Base-by-base conservation (phyloP, 2,329 filamentous ascomycete species). In the Ophiocordyceps australis region DNA sequence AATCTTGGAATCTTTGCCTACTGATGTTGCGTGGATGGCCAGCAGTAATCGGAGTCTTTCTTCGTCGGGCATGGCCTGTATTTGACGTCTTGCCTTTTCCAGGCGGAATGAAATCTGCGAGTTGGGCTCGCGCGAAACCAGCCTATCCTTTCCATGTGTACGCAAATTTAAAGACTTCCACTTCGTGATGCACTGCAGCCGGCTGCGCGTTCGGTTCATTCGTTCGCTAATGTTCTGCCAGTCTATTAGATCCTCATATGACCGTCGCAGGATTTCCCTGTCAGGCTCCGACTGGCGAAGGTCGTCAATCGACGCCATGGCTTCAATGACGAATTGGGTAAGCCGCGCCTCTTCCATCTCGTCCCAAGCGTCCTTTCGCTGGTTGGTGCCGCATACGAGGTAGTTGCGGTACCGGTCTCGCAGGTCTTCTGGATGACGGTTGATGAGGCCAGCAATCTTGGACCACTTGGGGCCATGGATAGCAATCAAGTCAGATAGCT, bases 361-460 rank as follows among this genome's bases (percentile, higher is more conserved):
- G 2, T 53, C 56, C 77, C 78, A 83, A 2, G 50, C 45, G 18
- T 64, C 61, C 22, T 54, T 61, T 17, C 56, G 57, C 29, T 55
- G 52, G 1, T 55, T 58, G 5, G 62, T 54, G 13, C 63, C 63
- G 28, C 66, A 72, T 23, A 72, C 50, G 14, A 77, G 49, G 37
- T 75, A 71, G 37, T 80, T 76, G 20, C 71, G 60, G 55, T 73
- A 79, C 4, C 76, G 68, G 42, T 81, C 75, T 26, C 74, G 64
- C 27, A 73, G 59, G 40, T 81, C 74, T 31, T 70, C 64, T 0
- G 65, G 57, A 20, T 70, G 62, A 5, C 78, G 69, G 32, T 71
- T 71, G 34, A 79, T 61, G 14, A 65, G 35, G n/a, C 57, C 52
- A 0, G 60, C 67, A 34, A 83, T 75, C 16, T 56, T 35, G 9